These are phyloP conservation scores for Phaffia australis DNA, from an alignment of 768 basidiomycete species.

Conservation along the genomic window DNA sequence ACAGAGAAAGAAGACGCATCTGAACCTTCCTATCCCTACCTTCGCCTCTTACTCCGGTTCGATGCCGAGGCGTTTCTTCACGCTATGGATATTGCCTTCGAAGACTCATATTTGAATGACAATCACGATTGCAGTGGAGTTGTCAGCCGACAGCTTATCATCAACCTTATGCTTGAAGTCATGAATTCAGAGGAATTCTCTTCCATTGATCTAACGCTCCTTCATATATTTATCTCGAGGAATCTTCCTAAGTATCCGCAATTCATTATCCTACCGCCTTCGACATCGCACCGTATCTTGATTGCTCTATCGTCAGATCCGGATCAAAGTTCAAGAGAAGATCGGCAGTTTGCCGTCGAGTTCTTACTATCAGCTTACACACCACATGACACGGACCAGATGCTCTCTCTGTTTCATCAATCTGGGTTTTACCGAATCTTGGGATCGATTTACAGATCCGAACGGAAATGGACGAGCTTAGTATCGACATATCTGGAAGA, in stretches of 20 bases:
- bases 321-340: constrained; percentile 71
- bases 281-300: constrained; percentile 62
- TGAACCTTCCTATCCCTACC: constrained; percentile 83
- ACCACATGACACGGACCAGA: constrained; percentile 58
- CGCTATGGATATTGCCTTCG: constrained; percentile 85
- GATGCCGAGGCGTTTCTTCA: constrained; percentile 92
- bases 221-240: constrained; percentile 90
- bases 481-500: constrained; percentile 67
- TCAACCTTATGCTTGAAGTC: constrained; percentile 76
- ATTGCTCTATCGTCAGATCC: constrained; percentile 62
- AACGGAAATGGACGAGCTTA: constrained; percentile 63
- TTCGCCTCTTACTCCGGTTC: constrained; percentile 67
- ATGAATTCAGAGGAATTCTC: constrained; percentile 43
- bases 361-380: constrained; percentile 84
- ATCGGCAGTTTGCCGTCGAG: constrained; percentile 88
- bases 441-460: constrained; percentile 64
- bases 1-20: constrained; percentile 59
- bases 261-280: constrained; percentile 59
- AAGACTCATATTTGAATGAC: constrained; percentile 81
- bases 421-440: constrained; percentile 90
- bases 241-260: constrained; percentile 96
- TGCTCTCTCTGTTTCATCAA: constrained; percentile 58
- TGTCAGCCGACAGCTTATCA: constrained; percentile 65
- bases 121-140: constrained; percentile 43
- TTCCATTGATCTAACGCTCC: constrained; percentile 60